phyloP scores from a whole-genome alignment of 495 filamentous ascomycete species.

The Trichocladium antarcticum region DNA sequence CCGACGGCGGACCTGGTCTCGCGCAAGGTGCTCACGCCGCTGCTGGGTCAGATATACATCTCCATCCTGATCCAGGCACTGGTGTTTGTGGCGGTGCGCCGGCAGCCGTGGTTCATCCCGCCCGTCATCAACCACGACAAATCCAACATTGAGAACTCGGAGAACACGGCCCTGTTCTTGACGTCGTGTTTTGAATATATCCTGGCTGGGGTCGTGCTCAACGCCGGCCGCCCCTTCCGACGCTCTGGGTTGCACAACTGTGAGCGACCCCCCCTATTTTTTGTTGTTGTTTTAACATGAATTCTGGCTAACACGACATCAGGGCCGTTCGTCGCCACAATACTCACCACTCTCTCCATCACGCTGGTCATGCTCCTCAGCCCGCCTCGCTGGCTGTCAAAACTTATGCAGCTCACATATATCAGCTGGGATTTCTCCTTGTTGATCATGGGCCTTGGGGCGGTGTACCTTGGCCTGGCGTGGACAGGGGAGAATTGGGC shows the following conservation, averaged over 20 bases:
- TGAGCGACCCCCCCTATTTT: slow-evolving; percentile 31
- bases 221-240: slow-evolving; percentile 79
- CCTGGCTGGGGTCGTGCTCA: slow-evolving; percentile 74
- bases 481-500: slow-evolving; percentile 60
- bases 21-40: slow-evolving; percentile 78
- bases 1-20: slow-evolving; percentile 91
- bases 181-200: slow-evolving; percentile 93
- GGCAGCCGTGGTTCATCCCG: slow-evolving; percentile 77
- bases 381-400: slow-evolving; percentile 53
- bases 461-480: slow-evolving; percentile 52
- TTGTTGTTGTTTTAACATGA: not conserved
- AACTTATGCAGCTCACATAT: slow-evolving; percentile 75
- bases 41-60: slow-evolving; percentile 80
- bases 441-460: slow-evolving; percentile 56
- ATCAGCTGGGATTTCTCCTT: slow-evolving; percentile 60
- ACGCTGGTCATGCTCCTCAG: slow-evolving; percentile 66
- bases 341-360: slow-evolving; percentile 53
- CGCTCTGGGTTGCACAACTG: slow-evolving; percentile 70
- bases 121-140: slow-evolving; percentile 63
- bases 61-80: slow-evolving; percentile 68
- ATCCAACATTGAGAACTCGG: slow-evolving; percentile 76
- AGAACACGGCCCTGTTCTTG: slow-evolving; percentile 84
- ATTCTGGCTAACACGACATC: not conserved
- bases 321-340: slow-evolving; percentile 76
- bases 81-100: slow-evolving; percentile 58